Percentiles rank a stretch among this genome's conserved stretches.
Evolutionary conservation across 208 protist species (phyloP).

Genomic region (Leishmania tropica): DNA sequence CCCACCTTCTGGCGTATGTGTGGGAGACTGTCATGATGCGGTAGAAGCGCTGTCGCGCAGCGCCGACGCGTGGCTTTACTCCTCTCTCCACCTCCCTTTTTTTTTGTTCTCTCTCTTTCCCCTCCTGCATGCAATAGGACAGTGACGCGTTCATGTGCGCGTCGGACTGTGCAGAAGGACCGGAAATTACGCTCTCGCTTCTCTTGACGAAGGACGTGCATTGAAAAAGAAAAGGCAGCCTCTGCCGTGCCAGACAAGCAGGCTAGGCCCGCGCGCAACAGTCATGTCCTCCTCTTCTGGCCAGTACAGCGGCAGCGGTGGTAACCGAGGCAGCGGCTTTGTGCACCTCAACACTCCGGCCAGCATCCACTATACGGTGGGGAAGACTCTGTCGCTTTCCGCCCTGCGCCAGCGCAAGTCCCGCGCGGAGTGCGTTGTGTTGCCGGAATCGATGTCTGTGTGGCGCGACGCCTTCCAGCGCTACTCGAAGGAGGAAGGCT

Average conservation of each 20-base stretch:
- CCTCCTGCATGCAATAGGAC: not conserved
- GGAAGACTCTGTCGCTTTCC: conserved; percentile 62
- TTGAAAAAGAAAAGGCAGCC: not conserved
- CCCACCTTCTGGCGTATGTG: too few species aligned
- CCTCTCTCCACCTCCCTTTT: not conserved
- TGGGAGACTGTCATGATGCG: not conserved
- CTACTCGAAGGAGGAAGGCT: conserved; percentile 53
- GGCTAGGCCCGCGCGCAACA: too few species aligned
- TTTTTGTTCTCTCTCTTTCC: not conserved
- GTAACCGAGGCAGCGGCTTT: conserved; percentile 72
- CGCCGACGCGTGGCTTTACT: not conserved
- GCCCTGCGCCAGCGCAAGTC: conserved; percentile 48
- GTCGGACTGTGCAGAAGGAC: too few species aligned
- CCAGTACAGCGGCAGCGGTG: not conserved
- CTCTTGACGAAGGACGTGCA: not conserved
- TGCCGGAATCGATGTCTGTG: conserved; percentile 49
- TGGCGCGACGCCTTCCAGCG: conserved; percentile 62
- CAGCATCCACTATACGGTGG: conserved; percentile 69
- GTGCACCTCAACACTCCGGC: conserved; percentile 89
- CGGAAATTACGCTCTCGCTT: not conserved
- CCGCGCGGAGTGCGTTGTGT: conserved; percentile 71
- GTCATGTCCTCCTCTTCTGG: conserved; percentile 1
- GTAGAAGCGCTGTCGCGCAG: not conserved
- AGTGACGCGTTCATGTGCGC: not conserved
- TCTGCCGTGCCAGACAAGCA: not conserved